Evolutionary conservation across 1,284 basidiomycete species (phyloP), one percentile per base, ranked within the genome.

Genomic region (Austroboletus rostrupii): DNA sequence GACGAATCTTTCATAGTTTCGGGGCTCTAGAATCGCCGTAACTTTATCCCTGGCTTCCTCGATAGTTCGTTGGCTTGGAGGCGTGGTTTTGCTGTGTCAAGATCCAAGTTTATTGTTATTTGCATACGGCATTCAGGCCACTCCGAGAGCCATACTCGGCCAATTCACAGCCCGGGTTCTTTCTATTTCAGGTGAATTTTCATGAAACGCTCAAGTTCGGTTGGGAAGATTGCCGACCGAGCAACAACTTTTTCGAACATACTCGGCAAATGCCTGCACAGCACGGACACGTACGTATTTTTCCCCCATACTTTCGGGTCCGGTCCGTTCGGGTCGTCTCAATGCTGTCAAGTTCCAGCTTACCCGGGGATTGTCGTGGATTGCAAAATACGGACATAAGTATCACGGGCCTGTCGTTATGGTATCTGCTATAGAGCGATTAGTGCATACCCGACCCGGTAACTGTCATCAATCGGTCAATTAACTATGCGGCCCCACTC

Each of bases 21-120:
- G 58, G 56, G 19, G 11, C 36, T 37, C 31, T 7, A 40, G 17
- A 38, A 42, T 49, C 56, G 58, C 56, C 58, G 53, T 49, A 11
- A 47, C 17, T 28, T 16, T 40, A 26, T 26, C 6, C 9, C 23
- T 26, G 6, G 23, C 23, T 26, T 26, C 23, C 23, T 26, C 23
- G 23, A 26, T 8, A 26, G 7, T 7, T 26, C 23, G 23, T 7
- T 26, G 23, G 6, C 23, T 26, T 26, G 1, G 23, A 26, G 23
- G 23, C 23, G 23, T 8, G 6, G 23, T 26, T 26, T 26, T 26
- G 23, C 32, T 33, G 32, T 33, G 32, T 33, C 16, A 33, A 26
- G 23, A 26, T 7, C 7, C 6, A 26, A 26, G 9, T 1, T 26
- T 26, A 7, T 26, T 26, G 23, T 26, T 26, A 26, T 26, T 26